phyloP scores from a whole-genome alignment of 345 rosid species.

The Salix brachista region DNA sequence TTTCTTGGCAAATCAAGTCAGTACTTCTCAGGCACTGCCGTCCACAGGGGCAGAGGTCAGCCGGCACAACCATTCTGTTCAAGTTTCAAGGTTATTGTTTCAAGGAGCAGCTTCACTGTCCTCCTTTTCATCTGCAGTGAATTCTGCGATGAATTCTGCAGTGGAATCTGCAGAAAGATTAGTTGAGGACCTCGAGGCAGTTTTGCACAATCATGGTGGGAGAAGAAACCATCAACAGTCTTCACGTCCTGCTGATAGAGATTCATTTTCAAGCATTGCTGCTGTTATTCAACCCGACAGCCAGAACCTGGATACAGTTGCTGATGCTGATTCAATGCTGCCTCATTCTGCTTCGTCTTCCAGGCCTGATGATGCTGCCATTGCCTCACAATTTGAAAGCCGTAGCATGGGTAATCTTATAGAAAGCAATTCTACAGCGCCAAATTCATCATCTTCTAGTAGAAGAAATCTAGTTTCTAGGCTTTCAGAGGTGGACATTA shows the following conservation, averaged over 20 bases:
- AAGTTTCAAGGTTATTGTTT: slow-evolving; percentile 24
- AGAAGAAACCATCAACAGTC: slow-evolving; percentile 30
- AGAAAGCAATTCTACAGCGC: background rate
- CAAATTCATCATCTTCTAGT: background rate
- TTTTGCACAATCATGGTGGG: slow-evolving; percentile 24
- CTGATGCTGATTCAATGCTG: slow-evolving; percentile 17
- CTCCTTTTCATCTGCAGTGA: slow-evolving; percentile 33
- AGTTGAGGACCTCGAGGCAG: slow-evolving; percentile 34
- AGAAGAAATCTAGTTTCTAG: slow-evolving; percentile 7
- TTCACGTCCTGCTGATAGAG: slow-evolving; percentile 19
- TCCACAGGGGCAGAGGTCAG: slow-evolving; percentile 2
- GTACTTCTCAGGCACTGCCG: slow-evolving; percentile 6
- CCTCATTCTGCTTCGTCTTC: slow-evolving; percentile 11
- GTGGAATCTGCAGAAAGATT: slow-evolving; percentile 39
- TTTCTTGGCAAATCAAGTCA: background rate
- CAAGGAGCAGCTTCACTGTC: slow-evolving; percentile 35
- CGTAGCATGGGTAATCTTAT: background rate
- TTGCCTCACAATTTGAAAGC: background rate
- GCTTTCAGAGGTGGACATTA: background rate
- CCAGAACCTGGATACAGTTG: slow-evolving; percentile 16
- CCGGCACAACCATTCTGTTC: slow-evolving; percentile 18
- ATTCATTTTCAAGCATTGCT: slow-evolving; percentile 19
- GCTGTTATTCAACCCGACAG: slow-evolving; percentile 15
- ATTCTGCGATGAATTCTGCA: slow-evolving; percentile 19
- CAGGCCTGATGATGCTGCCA: slow-evolving; percentile 19